Conservation (phyloP, 176 grass and related monocot species). For the Paspalum vaginatum region DNA sequence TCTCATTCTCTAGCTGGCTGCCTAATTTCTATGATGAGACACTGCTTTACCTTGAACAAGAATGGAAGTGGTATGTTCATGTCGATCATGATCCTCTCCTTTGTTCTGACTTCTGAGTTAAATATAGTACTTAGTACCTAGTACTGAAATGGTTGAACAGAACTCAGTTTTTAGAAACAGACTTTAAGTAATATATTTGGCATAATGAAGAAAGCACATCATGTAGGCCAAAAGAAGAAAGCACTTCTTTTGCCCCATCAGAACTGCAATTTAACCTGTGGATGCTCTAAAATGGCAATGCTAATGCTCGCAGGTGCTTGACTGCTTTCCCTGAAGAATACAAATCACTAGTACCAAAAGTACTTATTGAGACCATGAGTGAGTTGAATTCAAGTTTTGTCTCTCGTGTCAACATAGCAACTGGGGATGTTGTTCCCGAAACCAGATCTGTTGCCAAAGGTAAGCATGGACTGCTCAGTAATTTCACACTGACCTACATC, state of each 20-base stretch:
- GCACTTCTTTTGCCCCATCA: neutral
- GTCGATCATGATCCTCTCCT: slow-evolving; percentile 28
- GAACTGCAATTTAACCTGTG: neutral
- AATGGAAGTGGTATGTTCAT: slow-evolving; percentile 97
- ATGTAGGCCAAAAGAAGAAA: neutral
- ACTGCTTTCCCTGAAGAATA: slow-evolving; percentile 95
- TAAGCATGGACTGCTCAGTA: slow-evolving; percentile 29
- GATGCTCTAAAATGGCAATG: slow-evolving; percentile 28
- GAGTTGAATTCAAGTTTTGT: slow-evolving; percentile 86
- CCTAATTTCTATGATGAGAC: slow-evolving; percentile 98
- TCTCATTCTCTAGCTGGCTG: slow-evolving; percentile 92
- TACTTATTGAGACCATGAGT: slow-evolving; percentile 87
- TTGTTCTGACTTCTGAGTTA: neutral
- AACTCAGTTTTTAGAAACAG: slow-evolving; percentile 4
- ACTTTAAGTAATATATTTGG: slow-evolving; percentile 1
- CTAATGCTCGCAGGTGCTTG: slow-evolving; percentile 71
- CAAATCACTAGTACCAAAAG: slow-evolving; percentile 83
- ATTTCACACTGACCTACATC: slow-evolving; percentile 24
- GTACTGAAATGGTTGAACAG: slow-evolving; percentile 34
- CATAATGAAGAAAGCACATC: neutral
- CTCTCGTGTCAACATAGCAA: slow-evolving; percentile 80
- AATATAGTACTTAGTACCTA: neutral
- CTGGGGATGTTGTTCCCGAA: slow-evolving; percentile 96
- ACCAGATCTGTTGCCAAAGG: slow-evolving; percentile 94
- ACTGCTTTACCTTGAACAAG: slow-evolving; percentile 96